Conservation (phyloP, 2,329 filamentous ascomycete genomes). For the Ophiocordyceps robertsii region DNA sequence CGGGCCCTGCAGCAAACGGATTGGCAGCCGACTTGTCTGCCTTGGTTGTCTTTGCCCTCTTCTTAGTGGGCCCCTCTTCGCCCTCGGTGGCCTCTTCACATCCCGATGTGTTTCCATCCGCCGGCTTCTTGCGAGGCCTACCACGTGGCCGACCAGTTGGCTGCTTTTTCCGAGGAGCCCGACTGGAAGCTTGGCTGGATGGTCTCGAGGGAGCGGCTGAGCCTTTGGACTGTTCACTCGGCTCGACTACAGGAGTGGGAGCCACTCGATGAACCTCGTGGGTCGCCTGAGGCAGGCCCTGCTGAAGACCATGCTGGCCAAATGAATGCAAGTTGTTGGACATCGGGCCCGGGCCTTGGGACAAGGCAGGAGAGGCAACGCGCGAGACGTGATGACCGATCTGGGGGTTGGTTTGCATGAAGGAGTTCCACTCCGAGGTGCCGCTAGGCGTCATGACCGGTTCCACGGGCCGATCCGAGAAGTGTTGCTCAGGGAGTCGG, state of each 20-base stretch:
- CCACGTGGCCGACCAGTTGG: slow-evolving; percentile 43
- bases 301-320: slow-evolving; percentile 8
- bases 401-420: slow-evolving; percentile 58
- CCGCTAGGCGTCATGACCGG: slow-evolving; percentile 40
- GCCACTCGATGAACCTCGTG: slow-evolving; percentile 21
- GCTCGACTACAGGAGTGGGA: slow-evolving; percentile 16
- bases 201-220: slow-evolving; percentile 35
- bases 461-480: slow-evolving; percentile 13
- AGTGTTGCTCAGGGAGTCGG: slow-evolving; percentile 5
- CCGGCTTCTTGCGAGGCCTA: slow-evolving; percentile 39
- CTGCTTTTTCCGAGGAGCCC: slow-evolving; percentile 21
- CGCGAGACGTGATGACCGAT: slow-evolving; percentile 22
- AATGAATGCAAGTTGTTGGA: slow-evolving; percentile 14
- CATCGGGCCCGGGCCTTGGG: slow-evolving; percentile 11
- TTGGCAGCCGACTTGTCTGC: slow-evolving; percentile 58
- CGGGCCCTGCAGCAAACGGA: slow-evolving; percentile 58
- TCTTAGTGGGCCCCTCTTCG: slow-evolving; percentile 43
- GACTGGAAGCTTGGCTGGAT: slow-evolving; percentile 44
- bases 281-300: slow-evolving; percentile 1
- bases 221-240: slow-evolving; percentile 6
- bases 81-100: slow-evolving; percentile 54
- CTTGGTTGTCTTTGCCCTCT: slow-evolving; percentile 67
- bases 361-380: slow-evolving; percentile 23
- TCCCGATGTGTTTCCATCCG: slow-evolving; percentile 56
- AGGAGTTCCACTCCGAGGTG: slow-evolving; percentile 63